phyloP scores from a whole-genome alignment of 1,139 yeast species.

The Chernovozyma aurita region DNA sequence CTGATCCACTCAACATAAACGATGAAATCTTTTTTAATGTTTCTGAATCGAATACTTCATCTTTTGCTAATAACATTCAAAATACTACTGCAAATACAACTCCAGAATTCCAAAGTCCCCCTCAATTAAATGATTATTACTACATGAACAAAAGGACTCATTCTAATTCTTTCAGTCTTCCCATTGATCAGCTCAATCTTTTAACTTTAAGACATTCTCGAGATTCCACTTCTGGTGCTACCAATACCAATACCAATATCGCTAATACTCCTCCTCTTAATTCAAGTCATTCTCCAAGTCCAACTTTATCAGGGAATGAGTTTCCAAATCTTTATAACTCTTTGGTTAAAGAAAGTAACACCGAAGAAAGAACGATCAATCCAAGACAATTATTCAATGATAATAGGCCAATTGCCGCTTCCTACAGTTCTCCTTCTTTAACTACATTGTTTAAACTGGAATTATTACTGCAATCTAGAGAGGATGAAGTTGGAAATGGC shows the following conservation, averaged over 20 bases:
- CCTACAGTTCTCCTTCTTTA: conserved; percentile 12
- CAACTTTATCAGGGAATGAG: neutral
- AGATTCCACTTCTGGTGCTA: neutral
- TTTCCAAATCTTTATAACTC: conserved; percentile 1
- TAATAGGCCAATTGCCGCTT: conserved; percentile 11
- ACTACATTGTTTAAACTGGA: conserved; percentile 10
- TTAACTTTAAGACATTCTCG: conserved; percentile 17
- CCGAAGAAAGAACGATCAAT: conserved; percentile 27
- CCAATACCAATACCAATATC: neutral
- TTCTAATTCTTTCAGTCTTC: conserved; percentile 11
- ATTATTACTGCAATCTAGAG: neutral
- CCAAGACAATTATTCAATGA: conserved; percentile 27
- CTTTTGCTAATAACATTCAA: conserved; percentile 1
- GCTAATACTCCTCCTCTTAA: neutral
- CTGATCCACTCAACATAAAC: conserved; percentile 14
- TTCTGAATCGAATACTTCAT: conserved; percentile 6
- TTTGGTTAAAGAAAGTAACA: conserved; percentile 2
- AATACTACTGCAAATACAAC: conserved; percentile 5
- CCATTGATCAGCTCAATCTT: conserved; percentile 30
- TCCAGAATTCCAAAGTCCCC: conserved; percentile 6
- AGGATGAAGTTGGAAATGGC: neutral
- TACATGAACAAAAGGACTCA: conserved; percentile 11
- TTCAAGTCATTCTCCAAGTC: conserved; percentile 1
- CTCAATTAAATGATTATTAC: conserved; percentile 4
- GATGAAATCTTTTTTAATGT: conserved; percentile 20